phyloP scores from a whole-genome alignment of 257 asterid species.

The Solanum piurae region DNA sequence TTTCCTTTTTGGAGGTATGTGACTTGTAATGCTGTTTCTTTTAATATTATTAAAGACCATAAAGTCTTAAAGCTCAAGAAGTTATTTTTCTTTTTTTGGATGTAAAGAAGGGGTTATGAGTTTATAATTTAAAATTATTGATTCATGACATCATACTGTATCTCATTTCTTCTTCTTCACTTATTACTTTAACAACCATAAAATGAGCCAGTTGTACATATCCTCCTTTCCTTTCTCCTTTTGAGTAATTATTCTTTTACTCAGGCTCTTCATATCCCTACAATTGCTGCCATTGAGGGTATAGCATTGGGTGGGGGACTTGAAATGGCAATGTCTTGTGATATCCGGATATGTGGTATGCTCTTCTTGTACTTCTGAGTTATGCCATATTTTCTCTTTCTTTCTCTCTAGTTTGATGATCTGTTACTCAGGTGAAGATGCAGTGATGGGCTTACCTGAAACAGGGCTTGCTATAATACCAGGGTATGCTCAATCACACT shows the following conservation, averaged over 20 bases:
- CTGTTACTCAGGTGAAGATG: constrained; percentile 58
- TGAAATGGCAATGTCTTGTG: constrained; percentile 94
- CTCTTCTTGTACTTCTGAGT: neutral
- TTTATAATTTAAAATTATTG: neutral
- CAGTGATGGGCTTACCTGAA: constrained; percentile 83
- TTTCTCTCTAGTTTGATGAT: constrained; percentile 4
- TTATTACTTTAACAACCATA: neutral
- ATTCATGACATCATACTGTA: neutral
- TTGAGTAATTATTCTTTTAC: constrained; percentile 4
- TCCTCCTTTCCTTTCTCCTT: neutral
- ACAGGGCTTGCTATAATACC: constrained; percentile 97
- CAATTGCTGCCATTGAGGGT: constrained; percentile 92
- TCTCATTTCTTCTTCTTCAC: neutral
- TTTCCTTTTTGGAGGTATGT: constrained; percentile 72
- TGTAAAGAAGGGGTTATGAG: neutral
- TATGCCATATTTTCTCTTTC: neutral
- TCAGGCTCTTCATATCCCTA: constrained; percentile 70
- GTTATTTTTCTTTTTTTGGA: neutral
- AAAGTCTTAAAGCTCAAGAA: neutral
- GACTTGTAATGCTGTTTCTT: neutral
- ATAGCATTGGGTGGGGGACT: constrained; percentile 92
- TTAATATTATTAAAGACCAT: neutral
- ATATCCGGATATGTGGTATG: constrained; percentile 86
- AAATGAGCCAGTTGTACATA: neutral
- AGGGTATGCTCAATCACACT: constrained; percentile 37